These are phyloP conservation scores for Fusarium subtropicale DNA, from an alignment of 2,329 filamentous ascomycete species.

Conservation along the genomic window DNA sequence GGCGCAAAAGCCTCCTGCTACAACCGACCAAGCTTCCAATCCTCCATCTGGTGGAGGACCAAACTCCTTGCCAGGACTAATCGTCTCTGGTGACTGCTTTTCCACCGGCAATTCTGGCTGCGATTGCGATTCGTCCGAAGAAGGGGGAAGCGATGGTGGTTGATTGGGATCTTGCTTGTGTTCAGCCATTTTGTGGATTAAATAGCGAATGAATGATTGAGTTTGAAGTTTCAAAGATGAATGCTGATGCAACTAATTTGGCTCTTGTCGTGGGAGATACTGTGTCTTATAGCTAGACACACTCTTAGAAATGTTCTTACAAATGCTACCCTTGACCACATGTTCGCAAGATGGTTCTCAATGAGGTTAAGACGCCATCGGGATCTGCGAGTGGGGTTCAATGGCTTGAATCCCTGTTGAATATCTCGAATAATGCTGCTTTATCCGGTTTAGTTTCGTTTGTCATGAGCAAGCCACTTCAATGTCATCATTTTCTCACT, in stretches of 20 bases:
- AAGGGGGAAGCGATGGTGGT: neutral
- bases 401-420: neutral
- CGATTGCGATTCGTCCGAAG: neutral
- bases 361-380: neutral
- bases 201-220: rapidly evolving
- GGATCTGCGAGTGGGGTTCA: rapidly evolving
- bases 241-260: rapidly evolving
- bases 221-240: neutral
- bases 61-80: neutral
- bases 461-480: neutral
- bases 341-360: slow-evolving; percentile 18
- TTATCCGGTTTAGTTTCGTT: neutral
- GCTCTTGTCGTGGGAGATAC: rapidly evolving
- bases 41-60: slow-evolving; percentile 13
- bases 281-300: neutral
- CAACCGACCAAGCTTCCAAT: slow-evolving; percentile 6
- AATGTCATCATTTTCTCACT: neutral
- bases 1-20: slow-evolving; percentile 4
- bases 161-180: neutral
- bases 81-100: neutral
- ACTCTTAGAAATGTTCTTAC: neutral
- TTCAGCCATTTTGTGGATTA: neutral
- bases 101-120: neutral
- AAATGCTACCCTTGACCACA: slow-evolving; percentile 9
- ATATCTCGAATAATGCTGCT: slow-evolving; percentile 4